Evolutionary conservation across 1,284 basidiomycete species (phyloP), one percentile per base, ranked within the genome.

Genomic region (Ceratobasidium papillatum): DNA sequence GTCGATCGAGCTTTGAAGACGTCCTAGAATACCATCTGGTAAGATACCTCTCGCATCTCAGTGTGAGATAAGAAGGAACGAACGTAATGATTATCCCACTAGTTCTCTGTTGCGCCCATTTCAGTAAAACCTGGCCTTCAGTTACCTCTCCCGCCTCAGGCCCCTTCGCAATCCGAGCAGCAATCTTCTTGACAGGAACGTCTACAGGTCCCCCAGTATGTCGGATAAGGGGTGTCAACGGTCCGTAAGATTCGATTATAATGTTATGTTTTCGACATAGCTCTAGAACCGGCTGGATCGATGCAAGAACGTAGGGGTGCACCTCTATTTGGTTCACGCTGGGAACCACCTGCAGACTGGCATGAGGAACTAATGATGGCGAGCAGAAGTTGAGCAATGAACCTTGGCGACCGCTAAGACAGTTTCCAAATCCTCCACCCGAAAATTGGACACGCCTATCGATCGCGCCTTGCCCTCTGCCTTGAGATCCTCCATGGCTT

Each of bases 371-470:
- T 75, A 36, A 82, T 59, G 69, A 82, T 81, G 74, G 80, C 77
- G 0, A 32, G 12, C 30, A 17, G 12, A 32, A 81, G 77, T 19
- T 81, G 82, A 69, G 77, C 78, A 9, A 83, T 80, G 25, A 82
- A 79, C 77, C 73, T 79, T 78, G 41, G 82, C 83, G 32, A 82
- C 85, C 41, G 86, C 84, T 34, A 93, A 79, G 47, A 95, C 83
- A 66, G 87, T 86, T 75, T 89, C 82, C 54, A 96, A 82, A 77
- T 95, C 86, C 75, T 88, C 83, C 22, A 90, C 85, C 19, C 85
- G 86, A 81, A 91, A 95, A 84, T 96, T 96, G 71, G 91, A 93
- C 17, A 97, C 93, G 0, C 95, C 95, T 75, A 96, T 93, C 51
- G 81, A 82, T 66, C 80, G 82, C 25, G 83, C 79, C 45, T 82